Percentiles rank a stretch among this genome's conserved stretches.
Evolutionary conservation across 129 eudicot genomes (phyloP).

Genomic region (Glebionis coronaria): DNA sequence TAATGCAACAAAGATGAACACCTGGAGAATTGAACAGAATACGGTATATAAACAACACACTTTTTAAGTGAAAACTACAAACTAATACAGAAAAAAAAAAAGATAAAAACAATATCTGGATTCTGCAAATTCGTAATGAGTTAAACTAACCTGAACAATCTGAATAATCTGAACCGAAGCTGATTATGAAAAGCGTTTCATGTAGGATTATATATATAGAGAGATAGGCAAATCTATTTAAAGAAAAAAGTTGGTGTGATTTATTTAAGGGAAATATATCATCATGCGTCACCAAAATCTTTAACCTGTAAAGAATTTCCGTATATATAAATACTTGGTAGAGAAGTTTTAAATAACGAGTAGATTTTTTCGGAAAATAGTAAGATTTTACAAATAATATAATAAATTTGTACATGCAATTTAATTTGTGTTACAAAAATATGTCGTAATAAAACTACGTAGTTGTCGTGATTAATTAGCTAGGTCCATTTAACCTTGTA

Average conservation of each 20-base stretch:
- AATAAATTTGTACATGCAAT: no score
- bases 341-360: no score
- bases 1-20: conserved; percentile 4
- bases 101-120: conserved; percentile 10
- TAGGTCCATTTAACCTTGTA: no score
- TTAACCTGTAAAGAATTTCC: background rate
- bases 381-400: no score
- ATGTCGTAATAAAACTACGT: no score
- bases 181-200: conserved; percentile 2
- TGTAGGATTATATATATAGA: background rate
- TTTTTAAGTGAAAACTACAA: background rate
- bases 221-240: background rate
- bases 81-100: background rate
- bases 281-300: background rate
- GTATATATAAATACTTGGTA: no score
- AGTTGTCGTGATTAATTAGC: no score
- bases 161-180: conserved; percentile 23
- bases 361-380: no score
- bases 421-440: no score
- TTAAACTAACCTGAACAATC: conserved; percentile 29
- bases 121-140: background rate
- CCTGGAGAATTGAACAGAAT: background rate
- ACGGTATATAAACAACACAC: background rate
- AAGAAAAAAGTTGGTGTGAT: background rate
- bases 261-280: conserved; percentile 16